phyloP scores from a whole-genome alignment of 140 eudicot genomes.

The Anethum foeniculum region DNA sequence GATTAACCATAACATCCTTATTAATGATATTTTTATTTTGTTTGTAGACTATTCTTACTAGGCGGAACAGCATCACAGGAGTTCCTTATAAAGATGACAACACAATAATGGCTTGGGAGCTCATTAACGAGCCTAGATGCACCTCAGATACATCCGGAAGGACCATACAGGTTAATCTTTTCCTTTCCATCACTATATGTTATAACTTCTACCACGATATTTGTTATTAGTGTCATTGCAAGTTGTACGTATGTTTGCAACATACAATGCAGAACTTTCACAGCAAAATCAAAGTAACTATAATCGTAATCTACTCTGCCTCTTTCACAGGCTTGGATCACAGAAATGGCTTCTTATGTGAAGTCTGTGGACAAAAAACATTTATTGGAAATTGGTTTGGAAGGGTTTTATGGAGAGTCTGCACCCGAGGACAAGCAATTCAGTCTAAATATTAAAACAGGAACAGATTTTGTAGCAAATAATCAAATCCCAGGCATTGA shows the following conservation, averaged over 20 bases:
- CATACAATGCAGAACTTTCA: neutral
- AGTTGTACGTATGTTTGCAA: neutral
- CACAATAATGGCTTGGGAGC: constrained; percentile 82
- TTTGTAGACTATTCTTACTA: constrained; percentile 45
- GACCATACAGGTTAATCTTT: constrained; percentile 43
- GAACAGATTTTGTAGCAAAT: constrained; percentile 61
- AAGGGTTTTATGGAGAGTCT: constrained; percentile 57
- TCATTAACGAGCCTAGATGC: constrained; percentile 83
- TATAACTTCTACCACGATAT: neutral
- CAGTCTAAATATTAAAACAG: constrained; percentile 34
- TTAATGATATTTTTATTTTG: neutral
- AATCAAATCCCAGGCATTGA: constrained; percentile 53
- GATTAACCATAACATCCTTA: neutral
- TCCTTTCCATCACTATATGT: neutral
- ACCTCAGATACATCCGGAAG: constrained; percentile 43
- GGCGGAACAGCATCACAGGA: constrained; percentile 49
- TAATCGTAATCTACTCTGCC: neutral
- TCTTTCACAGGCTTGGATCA: constrained; percentile 4
- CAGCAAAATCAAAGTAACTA: neutral
- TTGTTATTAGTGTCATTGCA: neutral
- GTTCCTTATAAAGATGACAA: constrained; percentile 56
- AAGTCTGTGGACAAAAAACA: constrained; percentile 6
- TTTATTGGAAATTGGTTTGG: constrained; percentile 5
- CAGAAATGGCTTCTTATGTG: constrained; percentile 3
- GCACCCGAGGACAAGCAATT: constrained; percentile 24